Conservation (phyloP, 73 alveolate species). For the Paramecium sexaurelia region DNA sequence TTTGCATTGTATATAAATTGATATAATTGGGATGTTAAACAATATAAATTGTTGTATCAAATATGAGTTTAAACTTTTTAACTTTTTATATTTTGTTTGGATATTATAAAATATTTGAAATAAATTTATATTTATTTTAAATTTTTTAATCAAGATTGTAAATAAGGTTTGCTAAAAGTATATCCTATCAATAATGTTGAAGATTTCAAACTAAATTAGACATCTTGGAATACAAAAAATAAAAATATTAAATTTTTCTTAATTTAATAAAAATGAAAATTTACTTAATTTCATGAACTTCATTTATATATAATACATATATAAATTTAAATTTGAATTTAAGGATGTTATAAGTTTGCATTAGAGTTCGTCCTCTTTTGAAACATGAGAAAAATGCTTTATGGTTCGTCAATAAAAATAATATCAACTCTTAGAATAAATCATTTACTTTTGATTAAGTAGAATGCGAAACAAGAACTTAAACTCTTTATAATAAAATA, state of each 20-base stretch:
- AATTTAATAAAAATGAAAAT: not conserved
- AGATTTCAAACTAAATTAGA: not conserved
- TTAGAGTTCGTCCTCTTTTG: constrained; percentile 96
- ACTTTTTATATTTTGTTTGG: not conserved
- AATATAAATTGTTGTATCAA: not conserved
- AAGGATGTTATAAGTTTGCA: constrained; percentile 82
- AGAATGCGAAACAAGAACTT: constrained; percentile 62
- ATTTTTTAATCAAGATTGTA: not conserved
- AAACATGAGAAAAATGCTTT: constrained; percentile 93
- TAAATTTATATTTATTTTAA: constrained; percentile 7
- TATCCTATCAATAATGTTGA: not conserved
- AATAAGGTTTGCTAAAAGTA: not conserved
- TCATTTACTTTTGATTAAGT: constrained; percentile 72
- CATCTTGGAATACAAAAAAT: not conserved
- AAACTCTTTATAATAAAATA: constrained; percentile 64
- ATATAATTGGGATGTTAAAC: not conserved
- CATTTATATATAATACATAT: not conserved
- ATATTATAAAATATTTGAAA: not conserved
- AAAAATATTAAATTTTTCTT: not conserved
- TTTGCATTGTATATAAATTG: not conserved
- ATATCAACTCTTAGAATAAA: constrained; percentile 47
- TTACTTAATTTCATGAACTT: not conserved
- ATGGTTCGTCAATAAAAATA: constrained; percentile 92
- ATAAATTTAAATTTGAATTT: constrained; percentile 14
- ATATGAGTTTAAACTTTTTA: not conserved